These are phyloP conservation scores for Trifolium fragiferum DNA, from an alignment of 306 rosid species.

Conservation along the genomic window DNA sequence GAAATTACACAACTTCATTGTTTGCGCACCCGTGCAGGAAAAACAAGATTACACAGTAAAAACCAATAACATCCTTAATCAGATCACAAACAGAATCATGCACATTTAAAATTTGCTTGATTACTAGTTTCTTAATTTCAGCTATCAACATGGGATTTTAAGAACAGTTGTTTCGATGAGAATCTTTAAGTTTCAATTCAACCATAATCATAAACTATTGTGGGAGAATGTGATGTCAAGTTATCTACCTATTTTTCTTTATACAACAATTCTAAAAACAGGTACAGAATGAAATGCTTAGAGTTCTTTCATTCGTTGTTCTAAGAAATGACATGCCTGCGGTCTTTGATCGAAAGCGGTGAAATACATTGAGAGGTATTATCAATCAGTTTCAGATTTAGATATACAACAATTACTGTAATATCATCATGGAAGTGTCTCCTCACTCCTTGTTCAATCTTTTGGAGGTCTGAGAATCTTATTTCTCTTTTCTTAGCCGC, in stretches of 20 bases:
- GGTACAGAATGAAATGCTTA: background rate
- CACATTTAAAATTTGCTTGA: background rate
- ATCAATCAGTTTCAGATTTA: conserved; percentile 51
- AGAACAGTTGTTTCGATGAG: conserved; percentile 6
- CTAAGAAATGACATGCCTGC: conserved; percentile 50
- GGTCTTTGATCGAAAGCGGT: conserved; percentile 70
- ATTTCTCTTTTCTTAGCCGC: conserved; percentile 92
- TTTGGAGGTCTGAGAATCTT: conserved; percentile 69
- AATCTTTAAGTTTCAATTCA: conserved; percentile 38
- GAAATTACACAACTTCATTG: background rate
- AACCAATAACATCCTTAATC: background rate
- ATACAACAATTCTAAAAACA: conserved; percentile 30
- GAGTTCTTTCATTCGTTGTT: conserved; percentile 19
- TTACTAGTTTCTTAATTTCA: conserved; percentile 20
- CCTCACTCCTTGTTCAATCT: conserved; percentile 77
- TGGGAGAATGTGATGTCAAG: conserved; percentile 29
- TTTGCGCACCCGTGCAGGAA: conserved; percentile 12
- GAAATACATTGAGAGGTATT: conserved; percentile 47
- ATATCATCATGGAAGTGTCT: conserved; percentile 91
- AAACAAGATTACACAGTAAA: background rate
- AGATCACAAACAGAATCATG: background rate
- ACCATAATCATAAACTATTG: conserved; percentile 17
- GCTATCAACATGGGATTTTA: background rate
- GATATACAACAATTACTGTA: conserved; percentile 69
- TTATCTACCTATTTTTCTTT: conserved; percentile 33